Base-by-base conservation (phyloP, 176 grass and related monocot genomes). In the Typha latifolia region DNA sequence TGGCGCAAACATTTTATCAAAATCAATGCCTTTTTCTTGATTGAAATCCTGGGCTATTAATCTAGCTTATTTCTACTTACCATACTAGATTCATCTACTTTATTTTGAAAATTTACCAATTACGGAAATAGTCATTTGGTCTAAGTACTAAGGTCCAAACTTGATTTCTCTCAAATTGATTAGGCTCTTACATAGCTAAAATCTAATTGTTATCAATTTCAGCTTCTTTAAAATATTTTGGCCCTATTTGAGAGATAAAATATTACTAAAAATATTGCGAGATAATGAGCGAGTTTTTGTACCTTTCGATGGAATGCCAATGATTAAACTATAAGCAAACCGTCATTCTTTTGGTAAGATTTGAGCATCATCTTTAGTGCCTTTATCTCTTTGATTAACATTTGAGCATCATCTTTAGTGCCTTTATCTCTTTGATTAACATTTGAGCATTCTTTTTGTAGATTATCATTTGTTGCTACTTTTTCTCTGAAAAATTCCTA, bases 1-100 rank as follows among this genome's bases (percentile, higher is more conserved):
- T 3, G 68, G 68, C 24, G 49, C 68, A 70, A 70, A 62, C 0
- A 4, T 61, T 43, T 72, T 14, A 16, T 72, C 51, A n/a, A 72
- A 72, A 61, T 61, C 51, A 47, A 56, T 61, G 1, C 4, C 24
- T 31, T 72, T 18, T 61, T 61, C 16, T 61, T 61, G 51, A 5
- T 32, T 72, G 69, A 61, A 72, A 24, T 0, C 19, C 43, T 72
- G 11, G 49, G 51, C 22, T 12, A 72, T 19, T 19, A 72, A 47
- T 14, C 52, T 61, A 16, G n/a, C n/a, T n/a, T n/a, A n/a, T n/a
- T n/a, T n/a, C n/a, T n/a, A n/a, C n/a, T n/a, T n/a, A n/a, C n/a
- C n/a, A n/a, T n/a, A n/a, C n/a, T n/a, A n/a, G n/a, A n/a, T n/a
- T n/a, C n/a, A n/a, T n/a, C n/a, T n/a, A 12, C 51, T 19, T 72